These are phyloP conservation scores for Termitomyces sp. DNA, from an alignment of 768 basidiomycete species.

Conservation along the genomic window DNA sequence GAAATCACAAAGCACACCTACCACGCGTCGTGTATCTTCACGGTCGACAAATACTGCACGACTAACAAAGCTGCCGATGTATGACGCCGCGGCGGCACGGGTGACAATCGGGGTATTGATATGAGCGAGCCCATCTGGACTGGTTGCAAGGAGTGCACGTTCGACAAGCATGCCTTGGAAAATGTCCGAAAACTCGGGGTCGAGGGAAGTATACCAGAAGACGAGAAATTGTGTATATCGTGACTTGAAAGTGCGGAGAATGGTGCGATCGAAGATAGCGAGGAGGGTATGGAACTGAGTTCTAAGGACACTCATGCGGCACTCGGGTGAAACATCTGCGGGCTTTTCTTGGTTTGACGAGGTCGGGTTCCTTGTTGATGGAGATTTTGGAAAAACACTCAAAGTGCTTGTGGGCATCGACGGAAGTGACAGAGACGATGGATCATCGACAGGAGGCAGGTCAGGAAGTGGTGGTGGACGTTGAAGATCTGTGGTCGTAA, in stretches of 20 bases:
- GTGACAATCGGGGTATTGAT: constrained; percentile 60
- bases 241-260: constrained; percentile 94
- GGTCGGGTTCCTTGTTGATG: constrained; percentile 9
- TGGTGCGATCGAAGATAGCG: constrained; percentile 88
- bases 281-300: constrained; percentile 84
- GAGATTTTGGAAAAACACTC: constrained; percentile 8
- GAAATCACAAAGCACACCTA: constrained; percentile 83
- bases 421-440: constrained; percentile 22
- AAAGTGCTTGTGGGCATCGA: constrained; percentile 16
- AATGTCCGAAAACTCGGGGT: constrained; percentile 83
- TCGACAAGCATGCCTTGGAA: constrained; percentile 95
- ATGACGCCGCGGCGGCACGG: constrained; percentile 88
- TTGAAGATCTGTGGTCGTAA: constrained; percentile 14
- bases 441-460: constrained; percentile 24
- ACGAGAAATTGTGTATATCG: constrained; percentile 96
- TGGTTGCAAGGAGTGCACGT: constrained; percentile 60
- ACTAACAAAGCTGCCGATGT: constrained; percentile 89
- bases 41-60: constrained; percentile 84
- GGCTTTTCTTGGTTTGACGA: constrained; percentile 2
- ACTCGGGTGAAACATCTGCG: constrained; percentile 8
- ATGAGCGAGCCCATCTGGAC: constrained; percentile 16
- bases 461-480: constrained; percentile 27
- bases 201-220: constrained; percentile 93
- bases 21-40: constrained; percentile 65
- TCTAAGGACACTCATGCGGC: constrained; percentile 32